phyloP scores from a whole-genome alignment of 352 stramenopile genomes.

The Phytophthora parvispora region DNA sequence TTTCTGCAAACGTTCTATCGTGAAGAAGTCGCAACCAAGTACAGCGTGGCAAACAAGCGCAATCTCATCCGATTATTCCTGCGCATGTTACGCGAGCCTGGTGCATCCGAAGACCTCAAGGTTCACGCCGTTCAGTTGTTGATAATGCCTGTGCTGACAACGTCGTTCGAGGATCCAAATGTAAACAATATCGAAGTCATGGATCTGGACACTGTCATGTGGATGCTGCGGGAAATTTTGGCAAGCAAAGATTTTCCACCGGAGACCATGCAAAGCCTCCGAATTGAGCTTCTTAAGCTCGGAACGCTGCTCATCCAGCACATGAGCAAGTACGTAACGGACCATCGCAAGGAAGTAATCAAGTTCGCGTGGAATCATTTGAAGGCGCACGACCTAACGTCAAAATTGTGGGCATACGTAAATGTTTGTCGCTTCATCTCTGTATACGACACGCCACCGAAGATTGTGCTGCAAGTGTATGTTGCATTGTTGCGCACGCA shows the following conservation, averaged over 20 bases:
- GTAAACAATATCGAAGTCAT: slow-evolving; percentile 89
- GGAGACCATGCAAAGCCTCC: slow-evolving; percentile 81
- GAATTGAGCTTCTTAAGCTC: slow-evolving; percentile 96
- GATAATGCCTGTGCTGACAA: slow-evolving; percentile 94
- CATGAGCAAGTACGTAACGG: slow-evolving; percentile 93
- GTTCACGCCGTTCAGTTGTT: slow-evolving; percentile 94
- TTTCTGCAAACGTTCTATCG: slow-evolving; percentile 94
- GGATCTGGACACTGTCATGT: slow-evolving; percentile 88
- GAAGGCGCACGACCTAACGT: slow-evolving; percentile 95
- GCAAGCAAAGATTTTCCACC: slow-evolving; percentile 84
- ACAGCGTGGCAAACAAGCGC: slow-evolving; percentile 77
- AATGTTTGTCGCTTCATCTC: slow-evolving; percentile 98
- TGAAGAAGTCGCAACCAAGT: slow-evolving; percentile 82
- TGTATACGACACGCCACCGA: slow-evolving; percentile 96
- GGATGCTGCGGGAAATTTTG: slow-evolving; percentile 91
- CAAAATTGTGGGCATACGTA: slow-evolving; percentile 98
- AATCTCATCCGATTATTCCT: slow-evolving; percentile 93
- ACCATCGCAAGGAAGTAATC: slow-evolving; percentile 98
- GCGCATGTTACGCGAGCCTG: slow-evolving; percentile 82
- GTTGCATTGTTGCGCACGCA: slow-evolving; percentile 95
- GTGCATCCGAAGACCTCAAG: slow-evolving; percentile 91
- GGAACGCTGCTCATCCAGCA: slow-evolving; percentile 97
- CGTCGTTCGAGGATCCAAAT: slow-evolving; percentile 84
- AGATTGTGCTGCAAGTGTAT: slow-evolving; percentile 98
- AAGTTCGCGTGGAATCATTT: slow-evolving; percentile 99